These are phyloP conservation scores for Coemansia sp. DNA, from an alignment of 192 early-diverging fungal species.

Conservation along the genomic window DNA sequence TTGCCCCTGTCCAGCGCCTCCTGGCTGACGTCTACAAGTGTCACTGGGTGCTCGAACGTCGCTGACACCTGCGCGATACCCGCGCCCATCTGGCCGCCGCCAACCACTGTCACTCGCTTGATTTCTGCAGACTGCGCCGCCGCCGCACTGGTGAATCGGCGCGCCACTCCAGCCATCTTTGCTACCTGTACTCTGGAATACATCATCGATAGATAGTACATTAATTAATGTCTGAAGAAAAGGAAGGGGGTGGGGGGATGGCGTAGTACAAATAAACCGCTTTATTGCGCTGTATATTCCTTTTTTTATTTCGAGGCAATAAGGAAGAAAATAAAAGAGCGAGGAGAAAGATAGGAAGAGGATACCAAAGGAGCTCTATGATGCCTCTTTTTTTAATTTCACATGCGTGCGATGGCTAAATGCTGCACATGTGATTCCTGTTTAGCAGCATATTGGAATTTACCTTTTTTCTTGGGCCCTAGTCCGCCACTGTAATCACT, in stretches of 20 bases:
- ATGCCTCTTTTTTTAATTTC: not conserved
- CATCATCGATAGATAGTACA: not conserved
- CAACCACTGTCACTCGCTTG: slow-evolving; percentile 71
- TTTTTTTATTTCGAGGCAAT: too few species aligned
- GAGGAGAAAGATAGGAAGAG: not conserved
- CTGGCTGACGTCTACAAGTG: slow-evolving; percentile 78
- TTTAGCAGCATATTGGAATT: not conserved
- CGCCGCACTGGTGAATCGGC: slow-evolving; percentile 9
- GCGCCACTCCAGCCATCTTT: not conserved
- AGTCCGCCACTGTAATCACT: not conserved
- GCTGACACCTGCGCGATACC: slow-evolving; percentile 90
- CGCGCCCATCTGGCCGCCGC: slow-evolving; percentile 84
- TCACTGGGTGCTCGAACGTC: slow-evolving; percentile 73
- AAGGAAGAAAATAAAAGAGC: not conserved
- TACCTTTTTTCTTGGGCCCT: not conserved
- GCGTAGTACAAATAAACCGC: too few species aligned
- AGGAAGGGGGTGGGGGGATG: too few species aligned
- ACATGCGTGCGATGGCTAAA: too few species aligned
- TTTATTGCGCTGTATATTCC: too few species aligned
- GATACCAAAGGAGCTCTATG: too few species aligned
- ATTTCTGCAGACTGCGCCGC: slow-evolving; percentile 6
- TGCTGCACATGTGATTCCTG: slow-evolving; percentile 2
- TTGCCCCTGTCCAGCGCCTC: slow-evolving; percentile 73
- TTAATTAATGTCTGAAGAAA: not conserved
- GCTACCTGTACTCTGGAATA: not conserved